Base-by-base conservation (phyloP, 31 red algal genomes). In the Asparagopsis taxiformis region DNA sequence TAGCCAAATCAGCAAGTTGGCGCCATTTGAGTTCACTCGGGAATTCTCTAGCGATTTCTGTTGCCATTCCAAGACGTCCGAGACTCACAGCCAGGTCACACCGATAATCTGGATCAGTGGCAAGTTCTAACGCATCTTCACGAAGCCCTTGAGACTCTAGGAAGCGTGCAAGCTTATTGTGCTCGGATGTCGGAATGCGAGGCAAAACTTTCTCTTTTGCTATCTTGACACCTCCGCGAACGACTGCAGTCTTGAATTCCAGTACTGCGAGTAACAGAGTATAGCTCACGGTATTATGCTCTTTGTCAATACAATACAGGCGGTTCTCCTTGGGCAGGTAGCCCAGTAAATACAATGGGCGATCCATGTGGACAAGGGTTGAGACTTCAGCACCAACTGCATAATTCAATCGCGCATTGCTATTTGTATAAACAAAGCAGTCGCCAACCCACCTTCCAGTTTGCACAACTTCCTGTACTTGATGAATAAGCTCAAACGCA, bases 31-130 rank as follows among this genome's bases (percentile, higher is more conserved):
- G 59, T 68, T 94, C 91, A 46, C 81, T 84, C 20, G 96, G 96
- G 56, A 64, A 74, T 19, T 91, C 60, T 22, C 86, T 48, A 15
- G 91, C 96, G 60, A 99, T 95, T 10, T 80, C 70, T 17, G 77
- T 84, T 23, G 96, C 96, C 17, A 92, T 20, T 36, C 94, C 87
- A 13, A 99, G 62, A n/a, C 84, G 68, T 6, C 85, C 87, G 16
- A 99, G 71, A 33, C 74, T 57, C 5, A 99, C 75, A 2, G 96
- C 96, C 30, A 99, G 56, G 55, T 99, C 96, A 51, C 91, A 99
- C 46, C 96, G 74, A 59, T 99, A 99, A 50, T 99, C 96, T 2
- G 91, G 80, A 73, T 99, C 96, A 38, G 96, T 99, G 0, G 96
- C 96, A 8, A 99, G 66, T 33, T 99, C 91, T 11, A 99, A 48